Base-by-base conservation (phyloP, 176 grass and related monocot species). In the Aegilops speltoides region DNA sequence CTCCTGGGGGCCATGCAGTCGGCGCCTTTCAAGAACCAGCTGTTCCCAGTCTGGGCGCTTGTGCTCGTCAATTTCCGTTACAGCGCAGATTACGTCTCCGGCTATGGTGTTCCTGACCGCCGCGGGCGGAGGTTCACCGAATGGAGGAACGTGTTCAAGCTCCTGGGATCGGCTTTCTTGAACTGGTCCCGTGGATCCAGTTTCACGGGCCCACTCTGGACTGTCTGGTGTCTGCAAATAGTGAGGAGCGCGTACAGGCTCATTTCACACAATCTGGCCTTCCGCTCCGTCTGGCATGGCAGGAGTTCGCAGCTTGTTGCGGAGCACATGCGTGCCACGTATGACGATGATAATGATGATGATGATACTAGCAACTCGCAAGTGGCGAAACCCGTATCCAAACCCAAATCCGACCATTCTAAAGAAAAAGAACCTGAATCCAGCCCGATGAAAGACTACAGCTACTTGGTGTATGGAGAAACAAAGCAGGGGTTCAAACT, bases 1-100 rank as follows among this genome's bases (percentile, higher is more conserved):
- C 33, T 86, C 16, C 16, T 86, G 23, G 84, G 84, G 17, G 75
- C 34, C 11, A 86, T 86, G 84, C 64, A 86, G 60, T 12, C 84
- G 0, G 36, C 84, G 8, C 65, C 65, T 7, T 63, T 86, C 25
- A 80, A 72, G 36, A 86, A 80, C 3, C 12, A 72, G 25, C 0
- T 86, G 5, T 80, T 86, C 84, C 84, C 84, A 8, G 52, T 86
- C 50, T 86, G 84, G 84, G 77, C 36, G 1, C 33, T 86, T 46
- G 84, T 86, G 36, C 65, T 86, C 6, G 75, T 79, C 22, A 60
- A 3, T 2, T 70, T 79, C 52, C 84, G 77, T 13, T 10, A 80
- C 77, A 79, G 65, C 2, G 12, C 43, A 4, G 66, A 63, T 20
- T 86, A 46, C 33, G 71, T 86, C 65, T 86, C 84, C 10, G 84